Evolutionary conservation across 192 early-diverging fungal species (phyloP).

Genomic region (Podochytrium sp.): DNA sequence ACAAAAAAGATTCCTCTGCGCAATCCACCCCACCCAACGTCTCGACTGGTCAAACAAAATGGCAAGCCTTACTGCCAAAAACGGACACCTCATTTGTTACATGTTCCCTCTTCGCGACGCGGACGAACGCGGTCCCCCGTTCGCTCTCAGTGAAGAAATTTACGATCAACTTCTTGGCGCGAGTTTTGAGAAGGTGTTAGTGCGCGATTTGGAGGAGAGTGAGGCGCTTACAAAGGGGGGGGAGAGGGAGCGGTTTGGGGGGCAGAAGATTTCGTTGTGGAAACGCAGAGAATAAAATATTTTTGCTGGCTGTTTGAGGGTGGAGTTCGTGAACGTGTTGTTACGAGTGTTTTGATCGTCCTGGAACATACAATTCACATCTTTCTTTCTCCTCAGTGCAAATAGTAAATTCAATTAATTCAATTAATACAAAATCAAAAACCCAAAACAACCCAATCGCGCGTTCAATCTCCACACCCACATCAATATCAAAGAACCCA

Average conservation of each 20-base stretch:
- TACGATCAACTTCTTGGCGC: conserved; percentile 49
- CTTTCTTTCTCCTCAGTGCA: too few species aligned
- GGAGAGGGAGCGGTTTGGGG: neutral
- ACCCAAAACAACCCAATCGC: conserved; percentile 92
- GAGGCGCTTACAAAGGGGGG: neutral
- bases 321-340: too few species aligned
- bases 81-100: conserved; percentile 72
- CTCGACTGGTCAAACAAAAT: conserved; percentile 68
- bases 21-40: conserved; percentile 67
- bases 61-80: conserved; percentile 63
- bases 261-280: conserved; percentile 33
- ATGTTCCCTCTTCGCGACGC: conserved; percentile 75
- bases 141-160: conserved; percentile 61
- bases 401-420: too few species aligned
- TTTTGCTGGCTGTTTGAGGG: too few species aligned
- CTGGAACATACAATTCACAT: too few species aligned
- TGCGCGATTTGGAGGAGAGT: neutral
- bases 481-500: conserved; percentile 94
- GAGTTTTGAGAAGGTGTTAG: conserved; percentile 34
- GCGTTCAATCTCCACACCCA: conserved; percentile 82
- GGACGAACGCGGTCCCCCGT: conserved; percentile 70
- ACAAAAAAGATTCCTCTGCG: conserved; percentile 82
- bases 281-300: too few species aligned
- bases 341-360: too few species aligned
- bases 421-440: too few species aligned